A percentile compares a stretch with the other conserved stretches of the same genome.
phyloP scores from a whole-genome alignment of 306 rosid genomes.

The Quillaja saponaria region DNA sequence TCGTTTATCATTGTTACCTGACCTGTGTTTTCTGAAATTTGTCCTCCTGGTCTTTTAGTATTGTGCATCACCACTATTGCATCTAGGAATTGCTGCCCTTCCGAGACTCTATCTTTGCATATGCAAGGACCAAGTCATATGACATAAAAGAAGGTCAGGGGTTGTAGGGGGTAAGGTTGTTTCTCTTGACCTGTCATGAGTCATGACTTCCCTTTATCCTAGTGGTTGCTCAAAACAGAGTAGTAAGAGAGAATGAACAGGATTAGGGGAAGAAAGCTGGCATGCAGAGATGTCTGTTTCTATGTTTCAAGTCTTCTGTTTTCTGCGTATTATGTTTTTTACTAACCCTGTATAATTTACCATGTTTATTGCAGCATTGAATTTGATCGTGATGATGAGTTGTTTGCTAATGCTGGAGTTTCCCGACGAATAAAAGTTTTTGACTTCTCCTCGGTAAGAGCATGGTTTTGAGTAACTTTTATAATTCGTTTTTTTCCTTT shows the following conservation, averaged over 20 bases:
- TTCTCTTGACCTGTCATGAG: neutral
- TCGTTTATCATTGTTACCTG: no score
- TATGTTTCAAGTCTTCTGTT: constrained; percentile 5
- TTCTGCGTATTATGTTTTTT: constrained; percentile 5
- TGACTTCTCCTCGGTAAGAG: constrained; percentile 80
- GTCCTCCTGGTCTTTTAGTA: no score
- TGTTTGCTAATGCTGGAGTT: constrained; percentile 98
- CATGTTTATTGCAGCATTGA: constrained; percentile 75
- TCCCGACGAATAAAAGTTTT: constrained; percentile 93
- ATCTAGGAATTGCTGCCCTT: neutral
- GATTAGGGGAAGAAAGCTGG: constrained; percentile 16
- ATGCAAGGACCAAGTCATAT: constrained; percentile 12
- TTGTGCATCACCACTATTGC: neutral
- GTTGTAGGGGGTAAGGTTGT: constrained; percentile 7
- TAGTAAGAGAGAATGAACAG: constrained; percentile 18
- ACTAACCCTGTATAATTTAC: constrained; percentile 21
- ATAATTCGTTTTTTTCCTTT: neutral
- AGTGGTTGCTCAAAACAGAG: constrained; percentile 4
- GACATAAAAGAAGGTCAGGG: constrained; percentile 22
- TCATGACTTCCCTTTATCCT: constrained; percentile 1
- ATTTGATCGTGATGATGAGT: constrained; percentile 89
- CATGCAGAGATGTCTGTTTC: neutral
- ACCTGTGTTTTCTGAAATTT: no score
- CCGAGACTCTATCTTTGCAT: constrained; percentile 11
- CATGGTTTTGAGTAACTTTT: constrained; percentile 21